Percentiles rank a stretch among this genome's conserved stretches.
phyloP scores from a whole-genome alignment of 2,329 filamentous ascomycete genomes.

The Clarireedia homoeocarpa region DNA sequence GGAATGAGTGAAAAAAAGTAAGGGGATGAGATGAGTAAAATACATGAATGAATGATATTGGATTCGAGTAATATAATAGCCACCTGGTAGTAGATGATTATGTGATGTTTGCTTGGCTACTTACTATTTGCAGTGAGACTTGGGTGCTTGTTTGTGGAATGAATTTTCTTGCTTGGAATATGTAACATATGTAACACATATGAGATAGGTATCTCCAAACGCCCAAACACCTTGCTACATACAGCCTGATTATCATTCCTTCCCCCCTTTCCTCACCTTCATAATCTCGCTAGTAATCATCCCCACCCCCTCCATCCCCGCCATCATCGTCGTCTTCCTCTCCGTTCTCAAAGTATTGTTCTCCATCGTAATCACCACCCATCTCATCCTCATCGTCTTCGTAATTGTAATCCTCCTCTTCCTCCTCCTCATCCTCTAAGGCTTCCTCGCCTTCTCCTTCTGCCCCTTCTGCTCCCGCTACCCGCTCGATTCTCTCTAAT shows the following conservation, averaged over 20 bases:
- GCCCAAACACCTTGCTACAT: neutral
- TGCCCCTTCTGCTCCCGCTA: conserved; percentile 28
- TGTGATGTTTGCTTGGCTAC: no score
- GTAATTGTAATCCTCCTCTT: conserved; percentile 34
- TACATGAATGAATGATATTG: no score
- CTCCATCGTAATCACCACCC: conserved; percentile 55
- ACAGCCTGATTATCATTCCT: neutral
- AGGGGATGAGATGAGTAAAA: no score
- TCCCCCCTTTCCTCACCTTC: neutral
- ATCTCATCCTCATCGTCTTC: conserved; percentile 53
- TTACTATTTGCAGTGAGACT: no score
- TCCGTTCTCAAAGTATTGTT: conserved; percentile 56
- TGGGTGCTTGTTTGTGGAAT: no score
- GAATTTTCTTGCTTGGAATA: no score
- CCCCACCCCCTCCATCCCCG: conserved; percentile 32
- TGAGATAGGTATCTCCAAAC: neutral
- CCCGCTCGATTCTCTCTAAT: conserved; percentile 20
- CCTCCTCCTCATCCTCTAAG: conserved; percentile 36
- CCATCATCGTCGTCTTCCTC: conserved; percentile 47
- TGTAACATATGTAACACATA: no score
- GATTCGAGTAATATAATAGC: no score
- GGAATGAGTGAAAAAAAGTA: no score
- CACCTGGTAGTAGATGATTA: no score
- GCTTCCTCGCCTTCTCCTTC: conserved; percentile 33
- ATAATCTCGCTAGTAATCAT: conserved; percentile 17